Conservation (phyloP, 2,329 filamentous ascomycete genomes). For the Trichoderma atroviride region DNA sequence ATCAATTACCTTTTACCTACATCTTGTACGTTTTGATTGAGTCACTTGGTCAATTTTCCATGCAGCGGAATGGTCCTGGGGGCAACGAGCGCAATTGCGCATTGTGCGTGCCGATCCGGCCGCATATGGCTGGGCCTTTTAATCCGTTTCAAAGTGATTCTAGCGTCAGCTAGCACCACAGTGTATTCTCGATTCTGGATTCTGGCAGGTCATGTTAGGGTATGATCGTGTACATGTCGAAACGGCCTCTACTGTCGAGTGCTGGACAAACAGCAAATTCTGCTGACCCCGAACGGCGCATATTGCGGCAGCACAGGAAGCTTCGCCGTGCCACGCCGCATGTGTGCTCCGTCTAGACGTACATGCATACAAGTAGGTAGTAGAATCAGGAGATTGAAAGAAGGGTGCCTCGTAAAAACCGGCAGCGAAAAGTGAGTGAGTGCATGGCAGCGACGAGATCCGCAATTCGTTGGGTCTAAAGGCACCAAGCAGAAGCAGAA, state of each 20-base stretch:
- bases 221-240: conserved; percentile 5
- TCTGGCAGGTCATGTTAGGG: neutral
- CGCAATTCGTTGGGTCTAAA: conserved; percentile 22
- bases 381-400: conserved; percentile 5
- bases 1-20: neutral
- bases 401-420: conserved; percentile 9
- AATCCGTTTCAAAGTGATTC: conserved; percentile 9
- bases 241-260: neutral
- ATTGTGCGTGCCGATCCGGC: conserved; percentile 21
- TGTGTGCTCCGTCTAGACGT: conserved; percentile 5
- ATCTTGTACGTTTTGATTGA: neutral
- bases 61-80: neutral
- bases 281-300: conserved; percentile 9
- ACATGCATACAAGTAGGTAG: no score
- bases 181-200: neutral
- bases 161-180: conserved; percentile 22
- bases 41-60: neutral
- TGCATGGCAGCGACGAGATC: conserved; percentile 7
- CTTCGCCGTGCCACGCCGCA: conserved; percentile 11
- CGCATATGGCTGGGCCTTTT: conserved; percentile 3
- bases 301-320: conserved; percentile 9
- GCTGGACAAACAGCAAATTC: conserved; percentile 7
- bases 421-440: conserved; percentile 6
- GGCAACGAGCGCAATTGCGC: conserved; percentile 5
- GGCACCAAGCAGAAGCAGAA: conserved; percentile 3